Base-by-base conservation (phyloP, 306 rosid genomes). In the Bauhinia variegata region DNA sequence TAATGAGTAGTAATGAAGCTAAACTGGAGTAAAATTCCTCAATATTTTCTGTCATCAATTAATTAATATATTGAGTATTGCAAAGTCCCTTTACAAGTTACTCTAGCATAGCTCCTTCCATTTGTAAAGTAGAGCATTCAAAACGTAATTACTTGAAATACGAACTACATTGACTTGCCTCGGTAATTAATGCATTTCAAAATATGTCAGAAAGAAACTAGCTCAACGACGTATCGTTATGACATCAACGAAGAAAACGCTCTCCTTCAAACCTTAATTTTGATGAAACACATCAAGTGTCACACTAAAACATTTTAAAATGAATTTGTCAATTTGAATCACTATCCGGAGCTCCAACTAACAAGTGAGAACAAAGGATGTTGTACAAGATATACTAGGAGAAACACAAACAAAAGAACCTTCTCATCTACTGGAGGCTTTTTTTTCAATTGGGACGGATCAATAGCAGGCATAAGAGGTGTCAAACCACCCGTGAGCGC, bases 401-500 rank as follows among this genome's bases (percentile, higher is more conserved):
- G 9, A 30, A 67, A 0, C 7, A 9, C 14, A 28, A 58, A 11
- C 1, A 17, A 32, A 50, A 63, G 28, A 54, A 89, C 99, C 96
- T 93, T 93, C 73, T 90, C 99, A 2, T 82, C 86, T 2, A 87
- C 52, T 33, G 91, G 89, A 57, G 91, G 87, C 19, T 70, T 75
- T 62, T 86, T 93, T 44, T 86, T 93, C 81, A 88, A 78, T 71
- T 83, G 90, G 60, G 91, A 81, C 13, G 71, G 30, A 75, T 93
- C 97, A 51, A 83, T 68, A 8, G 97, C 75, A 5, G 99, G 97
- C 99, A 90, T 93, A 67, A 88, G 87, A 71, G 99, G 84, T 4
- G 99, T 83, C 81, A 93, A 16, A 56, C 99, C 95, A 73, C 99
- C 99, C 4, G 89, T 93, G 50, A 93, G 99, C 16, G 97, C 99